Evolutionary conservation across 2,329 filamentous ascomycete genomes (phyloP).

Genomic region (Rhexocercosporidium sp.): DNA sequence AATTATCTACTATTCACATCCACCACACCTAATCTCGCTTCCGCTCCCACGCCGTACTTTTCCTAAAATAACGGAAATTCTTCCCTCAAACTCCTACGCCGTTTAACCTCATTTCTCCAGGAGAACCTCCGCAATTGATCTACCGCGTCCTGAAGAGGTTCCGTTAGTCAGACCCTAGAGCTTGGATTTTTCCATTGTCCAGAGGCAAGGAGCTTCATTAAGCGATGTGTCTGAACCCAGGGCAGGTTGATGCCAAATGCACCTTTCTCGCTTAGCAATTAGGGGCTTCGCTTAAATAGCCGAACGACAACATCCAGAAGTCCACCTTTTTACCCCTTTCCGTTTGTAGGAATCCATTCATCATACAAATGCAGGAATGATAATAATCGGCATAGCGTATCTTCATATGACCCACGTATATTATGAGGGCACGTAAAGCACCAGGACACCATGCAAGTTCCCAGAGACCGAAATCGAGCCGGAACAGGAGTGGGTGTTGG

Average conservation of each 20-base stretch:
- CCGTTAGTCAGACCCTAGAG: too few relatives aligned
- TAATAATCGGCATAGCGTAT: neutral
- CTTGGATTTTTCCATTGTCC: neutral
- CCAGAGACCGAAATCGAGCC: neutral
- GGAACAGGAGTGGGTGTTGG: neutral
- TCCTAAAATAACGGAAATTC: too few relatives aligned
- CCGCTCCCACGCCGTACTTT: neutral
- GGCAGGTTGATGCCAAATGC: constrained; percentile 1
- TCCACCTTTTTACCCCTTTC: constrained; percentile 1
- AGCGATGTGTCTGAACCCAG: neutral
- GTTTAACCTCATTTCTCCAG: neutral
- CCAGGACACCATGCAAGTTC: neutral
- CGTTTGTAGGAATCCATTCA: neutral
- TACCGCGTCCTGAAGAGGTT: neutral
- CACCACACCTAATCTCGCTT: neutral
- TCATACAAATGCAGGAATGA: neutral
- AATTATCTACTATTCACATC: neutral
- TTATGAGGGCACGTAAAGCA: neutral
- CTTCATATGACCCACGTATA: neutral
- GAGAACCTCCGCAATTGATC: neutral
- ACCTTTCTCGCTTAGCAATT: neutral
- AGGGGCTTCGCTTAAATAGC: constrained; percentile 5
- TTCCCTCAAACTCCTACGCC: too few relatives aligned
- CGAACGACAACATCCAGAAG: neutral
- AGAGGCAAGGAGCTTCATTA: neutral